Evolutionary conservation across 2,329 filamentous ascomycete species (phyloP), one percentile per base, ranked within the genome.

Genomic region (Hypoxylon sp.): DNA sequence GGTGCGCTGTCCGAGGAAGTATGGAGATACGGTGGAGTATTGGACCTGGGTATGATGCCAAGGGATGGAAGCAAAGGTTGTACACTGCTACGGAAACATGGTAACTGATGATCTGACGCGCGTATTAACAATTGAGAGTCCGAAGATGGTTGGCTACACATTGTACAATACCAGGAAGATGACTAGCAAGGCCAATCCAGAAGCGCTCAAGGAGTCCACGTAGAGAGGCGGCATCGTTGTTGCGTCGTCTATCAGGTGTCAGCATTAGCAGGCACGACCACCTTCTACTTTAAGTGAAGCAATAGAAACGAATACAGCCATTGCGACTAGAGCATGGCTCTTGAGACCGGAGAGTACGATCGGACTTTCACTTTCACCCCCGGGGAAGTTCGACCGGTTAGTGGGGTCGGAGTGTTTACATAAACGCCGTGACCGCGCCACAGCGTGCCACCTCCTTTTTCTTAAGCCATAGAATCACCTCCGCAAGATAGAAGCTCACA

Each of bases 11-110:
- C 10, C 48, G 49, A 4, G 58, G 59, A 2, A 70, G 30, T n/a
- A 46, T 49, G 7, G 64, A 42, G 7, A 55, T 56, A 8, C 66
- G 62, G 33, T 33, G 30, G 14, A 22, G 35, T 8, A 67, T 17
- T 5, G 67, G 67, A 10, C 64, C 64, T 5, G 67, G 67, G 37
- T 54, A 70, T n/a, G n/a, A 30, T 27, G 46, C 14, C 7, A 70
- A 27, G 8, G 67, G 67, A 20, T 67, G 64, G 13, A 66, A 51
- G 37, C 64, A 49, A 3, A 42, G n/a, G 11, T 65, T 61, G 50
- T 61, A 65, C 14, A 33, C 13, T 14, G 50, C n/a, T 53, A 17
- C 33, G 6, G 20, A 30, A 22, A 48, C 17, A 48, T 48, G 42
- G 42, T 48, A 48, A 22, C 42, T 6, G 42, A 48, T 48, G 20